phyloP scores from a whole-genome alignment of 2,329 filamentous ascomycete genomes.

The Apiospora marii region DNA sequence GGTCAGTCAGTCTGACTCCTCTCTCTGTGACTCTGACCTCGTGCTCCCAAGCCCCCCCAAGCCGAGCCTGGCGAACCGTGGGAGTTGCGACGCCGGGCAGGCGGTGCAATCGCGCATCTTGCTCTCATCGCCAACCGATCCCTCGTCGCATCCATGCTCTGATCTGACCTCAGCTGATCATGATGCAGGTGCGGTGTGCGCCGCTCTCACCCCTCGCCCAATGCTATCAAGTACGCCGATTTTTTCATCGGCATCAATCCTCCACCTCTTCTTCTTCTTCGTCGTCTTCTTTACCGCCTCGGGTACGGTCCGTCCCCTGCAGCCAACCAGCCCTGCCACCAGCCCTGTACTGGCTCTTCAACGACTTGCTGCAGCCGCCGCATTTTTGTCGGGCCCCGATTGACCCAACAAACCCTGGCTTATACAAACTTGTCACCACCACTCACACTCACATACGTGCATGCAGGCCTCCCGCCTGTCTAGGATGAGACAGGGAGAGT shows the following conservation, averaged over 20 bases:
- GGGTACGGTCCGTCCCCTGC: conserved; percentile 6
- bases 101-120: conserved; percentile 10
- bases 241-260: neutral
- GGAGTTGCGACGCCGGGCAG: neutral
- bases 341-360: neutral
- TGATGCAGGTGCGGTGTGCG: conserved; percentile 5
- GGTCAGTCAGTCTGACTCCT: too few species aligned
- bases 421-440: neutral
- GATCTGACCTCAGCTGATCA: conserved; percentile 18
- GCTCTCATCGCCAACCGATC: conserved; percentile 4
- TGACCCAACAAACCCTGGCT: neutral
- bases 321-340: neutral
- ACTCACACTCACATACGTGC: neutral
- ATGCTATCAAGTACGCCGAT: neutral
- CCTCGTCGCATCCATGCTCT: neutral
- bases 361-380: neutral
- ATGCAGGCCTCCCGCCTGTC: neutral
- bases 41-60: neutral
- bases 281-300: neutral
- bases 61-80: neutral
- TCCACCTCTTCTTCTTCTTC: neutral
- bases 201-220: neutral
- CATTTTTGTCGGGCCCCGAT: conserved; percentile 5
- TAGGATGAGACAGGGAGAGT: neutral
- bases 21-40: neutral